Conservation (phyloP, 1,284 basidiomycete genomes). For the Prillingera fragicola region DNA sequence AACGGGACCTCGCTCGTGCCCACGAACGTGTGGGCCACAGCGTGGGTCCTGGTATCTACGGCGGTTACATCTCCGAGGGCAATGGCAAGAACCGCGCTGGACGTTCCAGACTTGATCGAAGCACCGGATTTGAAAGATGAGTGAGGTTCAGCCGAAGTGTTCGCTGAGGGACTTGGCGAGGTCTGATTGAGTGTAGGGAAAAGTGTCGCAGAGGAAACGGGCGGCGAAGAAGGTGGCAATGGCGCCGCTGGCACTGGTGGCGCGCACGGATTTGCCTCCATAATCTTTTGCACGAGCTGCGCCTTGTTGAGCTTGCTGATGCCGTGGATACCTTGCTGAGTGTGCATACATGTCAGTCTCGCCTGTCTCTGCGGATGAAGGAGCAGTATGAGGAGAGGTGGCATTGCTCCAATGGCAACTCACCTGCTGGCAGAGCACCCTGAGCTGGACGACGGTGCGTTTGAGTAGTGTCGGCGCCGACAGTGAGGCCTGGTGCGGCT, state of each 20-base stretch:
- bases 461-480: not conserved
- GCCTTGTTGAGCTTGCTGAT: constrained; percentile 33
- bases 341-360: not conserved
- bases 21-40: too few relatives aligned
- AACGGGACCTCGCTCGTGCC: too few relatives aligned
- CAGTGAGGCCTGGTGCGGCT: not conserved
- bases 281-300: constrained; percentile 22
- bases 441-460: constrained; percentile 31
- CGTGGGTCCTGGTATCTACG: too few relatives aligned
- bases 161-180: not conserved
- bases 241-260: too few relatives aligned
- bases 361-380: too few relatives aligned
- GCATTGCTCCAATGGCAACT: not conserved
- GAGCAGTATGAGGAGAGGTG: not conserved
- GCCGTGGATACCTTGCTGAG: constrained; percentile 24
- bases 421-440: constrained; percentile 28
- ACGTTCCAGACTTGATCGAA: too few relatives aligned
- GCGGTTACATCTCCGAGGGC: too few relatives aligned
- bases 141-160: not conserved
- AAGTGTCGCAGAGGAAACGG: too few relatives aligned
- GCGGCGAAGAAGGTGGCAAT: too few relatives aligned
- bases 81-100: too few relatives aligned
- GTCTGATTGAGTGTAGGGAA: too few relatives aligned
- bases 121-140: too few relatives aligned
- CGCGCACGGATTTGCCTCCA: constrained; percentile 4